Percentiles rank a stretch among this genome's conserved stretches.
Conservation (phyloP, 495 filamentous ascomycete species). For the Aspergillus carlsbadensis region DNA sequence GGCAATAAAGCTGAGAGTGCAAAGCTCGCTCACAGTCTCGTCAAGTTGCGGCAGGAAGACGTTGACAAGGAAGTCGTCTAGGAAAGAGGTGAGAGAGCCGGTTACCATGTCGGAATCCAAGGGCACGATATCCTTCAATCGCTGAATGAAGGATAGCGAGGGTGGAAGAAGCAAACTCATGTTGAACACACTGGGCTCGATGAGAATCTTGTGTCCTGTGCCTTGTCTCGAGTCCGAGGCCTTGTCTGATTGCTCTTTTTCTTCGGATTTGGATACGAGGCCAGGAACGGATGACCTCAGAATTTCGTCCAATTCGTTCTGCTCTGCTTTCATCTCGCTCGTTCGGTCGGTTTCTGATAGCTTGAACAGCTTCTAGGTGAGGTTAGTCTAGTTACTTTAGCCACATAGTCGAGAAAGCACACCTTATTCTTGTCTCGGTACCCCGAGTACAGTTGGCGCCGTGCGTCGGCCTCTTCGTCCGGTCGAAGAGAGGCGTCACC, state of each 20-base stretch:
- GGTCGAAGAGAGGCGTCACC: conserved; percentile 60
- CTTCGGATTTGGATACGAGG: conserved; percentile 75
- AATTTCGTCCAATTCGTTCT: conserved; percentile 87
- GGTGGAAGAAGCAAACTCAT: conserved; percentile 92
- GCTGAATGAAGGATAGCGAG: conserved; percentile 88
- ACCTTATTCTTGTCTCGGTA: conserved; percentile 70
- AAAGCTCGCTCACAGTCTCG: conserved; percentile 88
- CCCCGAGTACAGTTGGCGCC: conserved; percentile 57
- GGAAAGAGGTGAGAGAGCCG: conserved; percentile 87
- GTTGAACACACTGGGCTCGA: conserved; percentile 96
- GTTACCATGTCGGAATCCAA: conserved; percentile 77
- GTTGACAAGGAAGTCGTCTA: conserved; percentile 97
- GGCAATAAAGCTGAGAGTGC: conserved; percentile 77
- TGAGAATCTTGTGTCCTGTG: conserved; percentile 79
- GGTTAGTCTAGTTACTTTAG: conserved; percentile 20
- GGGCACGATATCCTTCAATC: conserved; percentile 89
- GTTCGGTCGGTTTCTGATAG: conserved; percentile 79
- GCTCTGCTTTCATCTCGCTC: conserved; percentile 71
- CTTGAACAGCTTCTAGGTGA: conserved; percentile 73
- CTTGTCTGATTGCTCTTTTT: conserved; percentile 37
- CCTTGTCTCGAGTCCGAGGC: conserved; percentile 35
- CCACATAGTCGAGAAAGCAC: neutral
- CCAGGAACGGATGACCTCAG: conserved; percentile 89
- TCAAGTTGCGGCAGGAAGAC: conserved; percentile 97
- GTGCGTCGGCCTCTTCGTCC: conserved; percentile 44